Conservation (phyloP, 768 basidiomycete species). For the Boletus eberwhitei region DNA sequence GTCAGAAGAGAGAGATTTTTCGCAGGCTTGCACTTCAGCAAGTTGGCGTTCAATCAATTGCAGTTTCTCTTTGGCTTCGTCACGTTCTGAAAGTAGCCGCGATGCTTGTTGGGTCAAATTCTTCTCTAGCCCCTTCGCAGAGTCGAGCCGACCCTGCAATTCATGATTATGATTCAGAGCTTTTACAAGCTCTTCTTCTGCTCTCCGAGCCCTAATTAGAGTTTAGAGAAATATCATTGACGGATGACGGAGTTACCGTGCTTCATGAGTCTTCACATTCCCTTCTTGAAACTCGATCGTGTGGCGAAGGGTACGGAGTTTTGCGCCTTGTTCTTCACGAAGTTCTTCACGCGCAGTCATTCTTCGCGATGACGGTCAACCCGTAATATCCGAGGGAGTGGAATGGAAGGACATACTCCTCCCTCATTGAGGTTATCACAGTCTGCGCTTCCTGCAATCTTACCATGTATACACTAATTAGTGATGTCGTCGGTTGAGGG, state of each 20-base stretch:
- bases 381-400: conserved; percentile 5
- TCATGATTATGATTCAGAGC: conserved; percentile 23
- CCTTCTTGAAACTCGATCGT: conserved; percentile 31
- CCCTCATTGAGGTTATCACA: conserved; percentile 27
- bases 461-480: conserved; percentile 10
- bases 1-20: conserved; percentile 17
- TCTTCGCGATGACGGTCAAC: conserved; percentile 17
- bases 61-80: conserved; percentile 18
- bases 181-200: conserved; percentile 18
- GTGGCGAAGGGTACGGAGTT: conserved; percentile 30
- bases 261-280: conserved; percentile 23
- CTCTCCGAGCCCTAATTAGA: conserved; percentile 15
- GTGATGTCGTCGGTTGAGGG: background rate
- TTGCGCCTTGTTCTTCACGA: conserved; percentile 22
- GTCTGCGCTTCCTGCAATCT: conserved; percentile 29
- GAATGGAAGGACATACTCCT: conserved; percentile 30
- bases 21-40: conserved; percentile 15
- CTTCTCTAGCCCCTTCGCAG: conserved; percentile 22
- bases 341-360: conserved; percentile 22
- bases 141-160: conserved; percentile 28
- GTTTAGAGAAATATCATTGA: conserved; percentile 6
- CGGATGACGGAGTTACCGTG: conserved; percentile 17
- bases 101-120: conserved; percentile 24
- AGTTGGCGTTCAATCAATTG: conserved; percentile 14
- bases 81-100: conserved; percentile 25